Percentiles rank a stretch among this genome's conserved stretches.
phyloP scores from a whole-genome alignment of 108 stramenopile genomes.

The Discostella stelligeroides region DNA sequence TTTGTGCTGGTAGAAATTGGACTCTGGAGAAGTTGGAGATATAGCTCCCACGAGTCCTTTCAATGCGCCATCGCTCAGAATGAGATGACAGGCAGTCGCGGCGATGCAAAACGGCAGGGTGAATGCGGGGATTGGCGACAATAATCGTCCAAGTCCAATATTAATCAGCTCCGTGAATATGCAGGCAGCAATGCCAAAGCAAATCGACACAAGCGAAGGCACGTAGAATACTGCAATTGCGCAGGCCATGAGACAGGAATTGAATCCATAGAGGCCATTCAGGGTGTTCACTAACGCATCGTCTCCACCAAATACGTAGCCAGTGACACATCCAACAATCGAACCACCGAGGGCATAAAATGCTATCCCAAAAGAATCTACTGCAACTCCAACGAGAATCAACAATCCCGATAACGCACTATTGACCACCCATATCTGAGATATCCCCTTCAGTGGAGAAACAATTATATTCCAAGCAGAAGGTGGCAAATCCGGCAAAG shows the following conservation, averaged over 20 bases:
- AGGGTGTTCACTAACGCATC: not conserved
- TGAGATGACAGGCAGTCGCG: not conserved
- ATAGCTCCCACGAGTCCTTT: not conserved
- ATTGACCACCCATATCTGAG: not conserved
- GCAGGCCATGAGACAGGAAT: not conserved
- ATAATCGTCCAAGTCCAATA: not conserved
- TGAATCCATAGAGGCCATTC: not conserved
- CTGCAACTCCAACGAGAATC: not conserved
- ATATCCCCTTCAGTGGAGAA: not conserved
- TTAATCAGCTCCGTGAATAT: not conserved
- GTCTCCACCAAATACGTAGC: slow-evolving; percentile 3
- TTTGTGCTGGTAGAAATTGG: not conserved
- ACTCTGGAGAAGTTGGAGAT: not conserved
- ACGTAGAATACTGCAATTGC: slow-evolving; percentile 1
- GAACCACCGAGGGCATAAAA: not conserved
- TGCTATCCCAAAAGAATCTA: not conserved
- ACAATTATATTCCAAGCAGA: not conserved
- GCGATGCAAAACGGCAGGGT: not conserved
- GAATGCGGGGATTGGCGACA: not conserved
- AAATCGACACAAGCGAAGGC: not conserved
- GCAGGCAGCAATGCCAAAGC: not conserved
- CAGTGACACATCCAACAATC: not conserved
- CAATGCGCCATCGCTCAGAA: not conserved
- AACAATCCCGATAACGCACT: not conserved
- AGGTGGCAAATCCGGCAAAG: not conserved